Base-by-base conservation (phyloP, 164 flowering plant species). In the Macadamia integrifolia region DNA sequence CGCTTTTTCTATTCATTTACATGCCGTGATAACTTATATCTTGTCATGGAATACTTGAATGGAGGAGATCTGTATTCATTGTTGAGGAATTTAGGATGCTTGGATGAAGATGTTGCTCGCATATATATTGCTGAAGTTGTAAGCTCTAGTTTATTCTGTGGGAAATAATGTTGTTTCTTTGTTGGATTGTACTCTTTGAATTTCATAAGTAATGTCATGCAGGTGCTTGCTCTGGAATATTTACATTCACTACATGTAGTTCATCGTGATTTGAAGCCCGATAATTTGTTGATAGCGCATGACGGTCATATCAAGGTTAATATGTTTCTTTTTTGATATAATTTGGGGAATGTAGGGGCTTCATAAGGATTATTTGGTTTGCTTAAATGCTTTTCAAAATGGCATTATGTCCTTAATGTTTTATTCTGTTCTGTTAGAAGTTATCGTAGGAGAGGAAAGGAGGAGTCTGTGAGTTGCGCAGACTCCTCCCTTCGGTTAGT, bases 1-100 rank as follows among this genome's bases (percentile, higher is more conserved):
- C 99, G 99, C n/a, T 95, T 95, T 83, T 95, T 95, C 75, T 95
- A 89, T 80, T 95, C 99, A 2, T 95, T 95, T 72, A 95, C 99
- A 17, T 92, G 98, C 63, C 96, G 96, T 66, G 99, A 95, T 57
- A 95, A 95, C 75, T 76, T 95, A 71, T 95, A 95, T 79, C 97
- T 95, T 66, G 99, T 95, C 74, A 95, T 95, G 99, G 99, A 95
- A 78, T 95, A 95, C 77, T 81, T 95, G 77, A 95, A 95, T 84
- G 99, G 99, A 46, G 99, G 99, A 72, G 99, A 95, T 76, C 67
- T 92, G 23, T 95, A 92, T 75, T 95, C 99, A 8, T 78, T 95
- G 70, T 81, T 92, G 80, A 88, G 98, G 79, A 95, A 89, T 81
- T 82, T 95, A 71, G 98, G 99, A 67, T 95, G 99, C 89, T 83